A percentile compares a stretch with the other conserved stretches of the same genome.
phyloP scores from a whole-genome alignment of 139 green algal genomes.

The Chlorella vulgaris region DNA sequence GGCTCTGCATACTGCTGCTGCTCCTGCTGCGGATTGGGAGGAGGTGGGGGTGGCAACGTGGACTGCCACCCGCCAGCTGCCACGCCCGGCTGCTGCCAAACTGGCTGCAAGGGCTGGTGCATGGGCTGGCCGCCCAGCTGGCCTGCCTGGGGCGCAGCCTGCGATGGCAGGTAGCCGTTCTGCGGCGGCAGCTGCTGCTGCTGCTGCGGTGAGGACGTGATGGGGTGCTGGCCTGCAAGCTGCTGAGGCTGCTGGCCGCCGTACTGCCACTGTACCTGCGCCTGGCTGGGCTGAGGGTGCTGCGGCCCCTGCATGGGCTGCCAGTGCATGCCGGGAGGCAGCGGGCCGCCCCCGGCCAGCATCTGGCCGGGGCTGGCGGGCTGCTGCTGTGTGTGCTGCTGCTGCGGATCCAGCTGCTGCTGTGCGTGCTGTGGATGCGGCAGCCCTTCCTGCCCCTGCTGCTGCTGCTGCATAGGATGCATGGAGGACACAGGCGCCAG shows the following conservation, averaged over 20 bases:
- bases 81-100: not conserved
- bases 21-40: not conserved
- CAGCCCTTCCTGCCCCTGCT: not conserved
- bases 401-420: not conserved
- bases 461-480: not conserved
- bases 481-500: not conserved
- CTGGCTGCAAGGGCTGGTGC: not conserved
- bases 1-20: not conserved
- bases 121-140: not conserved
- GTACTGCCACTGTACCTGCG: not conserved
- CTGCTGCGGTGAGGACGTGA: not conserved
- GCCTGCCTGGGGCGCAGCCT: not conserved
- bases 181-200: not conserved
- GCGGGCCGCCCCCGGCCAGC: not conserved
- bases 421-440: not conserved
- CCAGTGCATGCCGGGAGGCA: conserved; percentile 1
- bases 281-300: not conserved
- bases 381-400: not conserved
- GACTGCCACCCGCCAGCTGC: not conserved
- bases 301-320: not conserved
- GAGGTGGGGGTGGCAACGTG: not conserved
- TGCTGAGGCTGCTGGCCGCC: not conserved
- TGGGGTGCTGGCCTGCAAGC: not conserved
- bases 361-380: not conserved
- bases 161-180: not conserved